These are phyloP conservation scores for Paratinospora sagittata DNA, from an alignment of 164 flowering plant species.

Conservation along the genomic window DNA sequence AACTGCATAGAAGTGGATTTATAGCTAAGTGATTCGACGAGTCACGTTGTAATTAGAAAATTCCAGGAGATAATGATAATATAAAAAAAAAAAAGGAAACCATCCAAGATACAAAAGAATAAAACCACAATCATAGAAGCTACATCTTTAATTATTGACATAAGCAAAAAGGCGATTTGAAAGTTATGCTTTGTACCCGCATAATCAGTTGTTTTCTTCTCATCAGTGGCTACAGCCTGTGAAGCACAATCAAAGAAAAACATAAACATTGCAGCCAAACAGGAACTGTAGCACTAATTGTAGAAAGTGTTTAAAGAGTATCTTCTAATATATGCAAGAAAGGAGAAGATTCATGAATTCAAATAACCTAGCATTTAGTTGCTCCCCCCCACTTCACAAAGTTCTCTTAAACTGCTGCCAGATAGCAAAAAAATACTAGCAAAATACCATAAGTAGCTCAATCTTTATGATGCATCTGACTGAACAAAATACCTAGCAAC, in stretches of 20 bases:
- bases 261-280: neutral
- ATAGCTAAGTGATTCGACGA: neutral
- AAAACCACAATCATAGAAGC: neutral
- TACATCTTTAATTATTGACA: neutral
- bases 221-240: conserved; percentile 77
- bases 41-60: neutral
- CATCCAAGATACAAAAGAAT: neutral
- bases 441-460: neutral
- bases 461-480: neutral
- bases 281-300: neutral
- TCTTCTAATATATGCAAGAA: neutral
- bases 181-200: conserved; percentile 37
- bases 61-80: too few relatives aligned
- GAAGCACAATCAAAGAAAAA: conserved; percentile 10
- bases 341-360: too few relatives aligned
- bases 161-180: conserved; percentile 1
- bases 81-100: too few relatives aligned
- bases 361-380: neutral
- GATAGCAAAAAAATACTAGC: neutral
- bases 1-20: conserved; percentile 33
- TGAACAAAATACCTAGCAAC: too few relatives aligned
- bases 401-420: neutral
- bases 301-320: conserved; percentile 2
- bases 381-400: too few relatives aligned
- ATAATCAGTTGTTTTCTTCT: conserved; percentile 32